These are phyloP conservation scores for Neofusicoccum sp. DNA, from an alignment of 2,329 filamentous ascomycete genomes.

Conservation along the genomic window DNA sequence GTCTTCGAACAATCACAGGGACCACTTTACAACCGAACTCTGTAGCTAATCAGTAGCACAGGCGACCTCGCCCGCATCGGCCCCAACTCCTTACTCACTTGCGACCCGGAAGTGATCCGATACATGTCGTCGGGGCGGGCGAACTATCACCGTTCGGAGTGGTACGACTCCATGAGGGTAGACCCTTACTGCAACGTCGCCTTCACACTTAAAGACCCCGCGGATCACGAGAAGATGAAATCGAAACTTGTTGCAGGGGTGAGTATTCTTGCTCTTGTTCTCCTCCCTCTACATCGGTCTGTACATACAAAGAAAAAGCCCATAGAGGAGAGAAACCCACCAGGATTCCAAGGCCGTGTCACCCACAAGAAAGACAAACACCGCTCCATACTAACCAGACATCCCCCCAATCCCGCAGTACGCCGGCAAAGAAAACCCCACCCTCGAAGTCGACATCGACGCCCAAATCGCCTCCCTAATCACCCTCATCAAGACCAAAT, in stretches of 20 bases:
- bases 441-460: slow-evolving; percentile 88
- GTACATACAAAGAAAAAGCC: no score
- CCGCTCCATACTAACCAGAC: no score
- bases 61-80: slow-evolving; percentile 46
- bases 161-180: slow-evolving; percentile 48
- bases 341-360: no score
- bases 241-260: slow-evolving; percentile 54
- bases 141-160: slow-evolving; percentile 40
- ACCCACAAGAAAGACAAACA: no score
- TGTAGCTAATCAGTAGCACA: slow-evolving; percentile 20
- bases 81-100: slow-evolving; percentile 50
- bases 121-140: slow-evolving; percentile 44
- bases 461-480: slow-evolving; percentile 92
- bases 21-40: not conserved
- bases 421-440: slow-evolving; percentile 68
- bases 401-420: slow-evolving; percentile 38
- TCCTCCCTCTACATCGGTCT: no score
- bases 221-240: slow-evolving; percentile 42
- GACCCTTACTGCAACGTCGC: slow-evolving; percentile 56
- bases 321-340: no score
- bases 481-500: slow-evolving; percentile 74
- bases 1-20: no score
- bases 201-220: slow-evolving; percentile 52
- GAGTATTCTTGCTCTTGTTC: slow-evolving; percentile 1
- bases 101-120: slow-evolving; percentile 46